These are phyloP conservation scores for Myxozyma geophila DNA, from an alignment of 805 yeast species.

Conservation along the genomic window DNA sequence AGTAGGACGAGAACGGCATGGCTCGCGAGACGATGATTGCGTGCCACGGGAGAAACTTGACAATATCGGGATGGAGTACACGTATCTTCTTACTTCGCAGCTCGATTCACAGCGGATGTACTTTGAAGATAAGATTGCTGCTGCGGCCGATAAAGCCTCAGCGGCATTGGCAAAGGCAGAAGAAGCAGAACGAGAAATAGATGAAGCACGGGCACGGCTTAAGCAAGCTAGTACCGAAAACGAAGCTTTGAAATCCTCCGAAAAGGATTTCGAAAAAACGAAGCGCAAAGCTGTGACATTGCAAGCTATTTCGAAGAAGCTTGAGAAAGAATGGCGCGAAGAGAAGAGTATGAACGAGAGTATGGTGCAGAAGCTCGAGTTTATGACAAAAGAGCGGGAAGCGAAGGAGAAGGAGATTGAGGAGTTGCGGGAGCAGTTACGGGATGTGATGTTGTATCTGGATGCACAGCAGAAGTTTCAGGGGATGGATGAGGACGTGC, in stretches of 20 bases:
- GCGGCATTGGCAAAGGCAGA: conserved; percentile 39
- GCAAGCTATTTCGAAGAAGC: conserved; percentile 40
- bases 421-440: conserved; percentile 44
- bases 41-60: conserved; percentile 51
- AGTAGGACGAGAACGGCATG: background rate
- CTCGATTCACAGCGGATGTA: conserved; percentile 84
- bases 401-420: conserved; percentile 40
- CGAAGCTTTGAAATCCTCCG: conserved; percentile 16
- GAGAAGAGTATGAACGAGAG: conserved; percentile 54
- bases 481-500: conserved; percentile 71
- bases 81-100: conserved; percentile 76
- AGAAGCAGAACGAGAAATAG: conserved; percentile 31
- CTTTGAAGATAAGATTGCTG: conserved; percentile 61
- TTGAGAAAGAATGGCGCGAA: conserved; percentile 50
- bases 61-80: conserved; percentile 74
- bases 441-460: conserved; percentile 78
- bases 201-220: conserved; percentile 28
- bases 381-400: conserved; percentile 41
- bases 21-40: conserved; percentile 10
- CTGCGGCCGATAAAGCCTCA: conserved; percentile 43
- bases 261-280: conserved; percentile 26
- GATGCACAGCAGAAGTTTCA: conserved; percentile 75
- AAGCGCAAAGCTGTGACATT: conserved; percentile 34
- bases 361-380: conserved; percentile 50
- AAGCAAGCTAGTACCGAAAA: conserved; percentile 16